Conservation (phyloP, 768 basidiomycete species). For the Podaxis sp. region DNA sequence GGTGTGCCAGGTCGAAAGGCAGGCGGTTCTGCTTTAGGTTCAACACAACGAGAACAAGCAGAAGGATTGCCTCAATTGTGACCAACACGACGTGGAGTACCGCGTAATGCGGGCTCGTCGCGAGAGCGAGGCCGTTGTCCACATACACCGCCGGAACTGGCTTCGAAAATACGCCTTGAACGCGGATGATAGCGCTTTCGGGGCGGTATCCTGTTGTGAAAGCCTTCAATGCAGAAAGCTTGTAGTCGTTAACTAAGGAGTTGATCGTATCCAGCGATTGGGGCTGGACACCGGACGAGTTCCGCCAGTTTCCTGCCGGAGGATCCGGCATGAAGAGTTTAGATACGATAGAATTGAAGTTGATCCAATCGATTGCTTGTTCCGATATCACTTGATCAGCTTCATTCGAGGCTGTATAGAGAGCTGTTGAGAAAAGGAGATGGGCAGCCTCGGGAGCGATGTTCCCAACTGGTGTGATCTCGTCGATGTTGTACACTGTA, state of each 20-base stretch:
- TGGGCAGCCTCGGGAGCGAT: neutral
- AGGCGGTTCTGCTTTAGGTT: neutral
- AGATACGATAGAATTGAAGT: neutral
- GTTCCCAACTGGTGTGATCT: neutral
- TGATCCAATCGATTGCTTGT: neutral
- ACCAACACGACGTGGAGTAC: neutral
- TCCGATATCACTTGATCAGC: neutral
- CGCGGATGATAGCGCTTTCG: neutral
- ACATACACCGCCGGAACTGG: neutral
- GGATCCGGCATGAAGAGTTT: constrained; percentile 8
- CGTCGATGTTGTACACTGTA: neutral
- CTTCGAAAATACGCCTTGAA: constrained; percentile 4
- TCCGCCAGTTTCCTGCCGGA: neutral
- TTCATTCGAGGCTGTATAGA: neutral
- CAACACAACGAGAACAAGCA: constrained; percentile 1
- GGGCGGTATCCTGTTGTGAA: constrained; percentile 2
- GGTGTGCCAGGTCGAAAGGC: neutral
- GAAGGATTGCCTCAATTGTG: neutral
- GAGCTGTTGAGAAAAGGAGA: neutral
- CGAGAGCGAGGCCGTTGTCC: neutral
- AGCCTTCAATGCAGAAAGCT: neutral
- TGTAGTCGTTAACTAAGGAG: neutral
- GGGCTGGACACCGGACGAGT: neutral
- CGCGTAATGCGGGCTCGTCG: neutral
- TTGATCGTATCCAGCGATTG: constrained; percentile 1